phyloP scores from a whole-genome alignment of 2,329 filamentous ascomycete genomes.

The Alternaria conjuncta region DNA sequence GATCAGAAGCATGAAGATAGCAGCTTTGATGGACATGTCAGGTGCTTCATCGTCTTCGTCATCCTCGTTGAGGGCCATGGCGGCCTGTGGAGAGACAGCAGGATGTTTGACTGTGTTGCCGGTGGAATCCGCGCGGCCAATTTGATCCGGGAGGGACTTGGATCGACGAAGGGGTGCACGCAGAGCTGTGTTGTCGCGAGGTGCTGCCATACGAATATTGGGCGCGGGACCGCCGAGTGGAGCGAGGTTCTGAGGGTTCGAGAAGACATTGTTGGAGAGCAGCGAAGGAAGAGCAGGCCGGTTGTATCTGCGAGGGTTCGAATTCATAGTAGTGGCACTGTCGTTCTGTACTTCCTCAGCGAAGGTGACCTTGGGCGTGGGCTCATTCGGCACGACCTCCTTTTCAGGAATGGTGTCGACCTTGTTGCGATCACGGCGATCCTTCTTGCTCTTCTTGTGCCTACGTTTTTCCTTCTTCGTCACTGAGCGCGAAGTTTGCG shows the following conservation, averaged over 20 bases:
- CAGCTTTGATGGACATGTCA: slow-evolving; percentile 64
- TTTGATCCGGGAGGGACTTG: slow-evolving; percentile 46
- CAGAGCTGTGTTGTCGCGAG: slow-evolving; percentile 15
- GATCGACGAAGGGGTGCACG: slow-evolving; percentile 38
- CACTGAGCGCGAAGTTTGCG: slow-evolving; percentile 41
- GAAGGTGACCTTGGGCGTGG: slow-evolving; percentile 48
- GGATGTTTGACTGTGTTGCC: slow-evolving; percentile 24
- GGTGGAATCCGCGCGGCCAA: slow-evolving; percentile 35
- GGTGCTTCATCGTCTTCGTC: slow-evolving; percentile 42
- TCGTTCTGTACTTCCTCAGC: slow-evolving; percentile 42
- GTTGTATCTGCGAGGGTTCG: slow-evolving; percentile 59
- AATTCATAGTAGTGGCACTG: slow-evolving; percentile 54
- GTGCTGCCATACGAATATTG: slow-evolving; percentile 42
- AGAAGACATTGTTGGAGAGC: slow-evolving; percentile 74
- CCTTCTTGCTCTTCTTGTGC: slow-evolving; percentile 55
- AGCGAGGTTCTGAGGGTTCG: slow-evolving; percentile 48
- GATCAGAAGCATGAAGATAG: slow-evolving; percentile 61
- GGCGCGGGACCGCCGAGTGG: slow-evolving; percentile 36
- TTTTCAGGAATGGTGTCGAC: slow-evolving; percentile 35
- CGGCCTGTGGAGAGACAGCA: slow-evolving; percentile 25
- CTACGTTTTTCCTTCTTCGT: slow-evolving; percentile 50
- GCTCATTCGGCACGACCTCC: slow-evolving; percentile 14
- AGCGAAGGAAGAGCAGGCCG: slow-evolving; percentile 68
- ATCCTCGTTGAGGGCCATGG: slow-evolving; percentile 23
- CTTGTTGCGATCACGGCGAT: slow-evolving; percentile 50